phyloP scores from a whole-genome alignment of 106 monocot species.

The Dioscorea zingiberensis region DNA sequence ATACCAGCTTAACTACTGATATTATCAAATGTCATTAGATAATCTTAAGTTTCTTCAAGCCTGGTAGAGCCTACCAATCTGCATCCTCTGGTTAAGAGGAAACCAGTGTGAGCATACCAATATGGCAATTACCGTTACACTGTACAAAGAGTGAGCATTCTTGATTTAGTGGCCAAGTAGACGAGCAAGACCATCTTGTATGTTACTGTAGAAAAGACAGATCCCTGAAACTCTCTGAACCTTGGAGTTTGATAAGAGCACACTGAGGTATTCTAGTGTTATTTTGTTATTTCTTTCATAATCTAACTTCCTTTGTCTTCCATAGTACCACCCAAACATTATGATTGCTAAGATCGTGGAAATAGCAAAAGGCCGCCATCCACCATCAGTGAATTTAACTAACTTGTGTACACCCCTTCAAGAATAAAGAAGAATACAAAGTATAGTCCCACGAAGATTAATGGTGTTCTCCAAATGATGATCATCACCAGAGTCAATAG shows the following conservation, averaged over 20 bases:
- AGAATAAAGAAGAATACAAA: slow-evolving; percentile 41
- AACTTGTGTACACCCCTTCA: slow-evolving; percentile 57
- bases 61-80: slow-evolving; percentile 65
- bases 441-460: slow-evolving; percentile 28
- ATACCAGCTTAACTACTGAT: too few relatives aligned
- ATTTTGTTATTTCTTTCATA: slow-evolving; percentile 57
- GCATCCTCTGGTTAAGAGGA: slow-evolving; percentile 53
- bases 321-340: slow-evolving; percentile 78
- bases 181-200: slow-evolving; percentile 54
- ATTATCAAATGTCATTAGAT: too few relatives aligned
- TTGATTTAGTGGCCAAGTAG: slow-evolving; percentile 56
- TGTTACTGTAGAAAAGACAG: slow-evolving; percentile 75
- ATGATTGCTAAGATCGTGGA: slow-evolving; percentile 56
- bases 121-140: slow-evolving; percentile 51
- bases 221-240: slow-evolving; percentile 52
- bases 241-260: slow-evolving; percentile 23
- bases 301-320: slow-evolving; percentile 52
- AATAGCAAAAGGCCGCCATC: slow-evolving; percentile 71
- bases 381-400: slow-evolving; percentile 68
- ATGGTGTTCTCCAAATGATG: slow-evolving; percentile 55
- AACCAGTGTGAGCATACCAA: slow-evolving; percentile 34
- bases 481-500: slow-evolving; percentile 72
- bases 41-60: slow-evolving; percentile 21
- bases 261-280: slow-evolving; percentile 20
- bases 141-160: slow-evolving; percentile 43